phyloP scores from a whole-genome alignment of 139 green algal genomes.

The Astrephomene gubernaculifera region DNA sequence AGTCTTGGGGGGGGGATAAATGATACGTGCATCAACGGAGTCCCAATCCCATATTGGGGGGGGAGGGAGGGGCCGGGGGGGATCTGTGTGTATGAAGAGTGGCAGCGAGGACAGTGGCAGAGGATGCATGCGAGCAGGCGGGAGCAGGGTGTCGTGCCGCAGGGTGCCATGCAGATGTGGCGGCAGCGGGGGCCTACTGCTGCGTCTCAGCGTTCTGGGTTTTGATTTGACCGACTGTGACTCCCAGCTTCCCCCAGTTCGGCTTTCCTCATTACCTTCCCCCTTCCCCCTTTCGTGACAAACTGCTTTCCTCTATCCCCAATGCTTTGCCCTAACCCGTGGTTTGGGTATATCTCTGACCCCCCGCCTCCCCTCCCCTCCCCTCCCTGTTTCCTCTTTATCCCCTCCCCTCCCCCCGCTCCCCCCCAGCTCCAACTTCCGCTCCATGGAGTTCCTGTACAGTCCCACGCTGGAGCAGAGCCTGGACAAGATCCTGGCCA shows the following conservation, averaged over 20 bases:
- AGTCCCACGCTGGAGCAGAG: slow-evolving; percentile 46
- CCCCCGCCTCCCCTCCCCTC: not conserved
- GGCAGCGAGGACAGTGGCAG: not conserved
- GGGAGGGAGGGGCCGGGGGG: not conserved
- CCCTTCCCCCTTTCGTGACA: not conserved
- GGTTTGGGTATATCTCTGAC: too few species aligned
- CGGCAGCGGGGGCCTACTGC: not conserved
- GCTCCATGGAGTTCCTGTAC: slow-evolving; percentile 53
- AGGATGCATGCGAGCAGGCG: not conserved
- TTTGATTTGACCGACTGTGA: too few species aligned
- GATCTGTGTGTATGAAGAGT: not conserved
- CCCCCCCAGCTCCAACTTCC: slow-evolving; percentile 39
- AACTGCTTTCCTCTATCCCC: too few species aligned
- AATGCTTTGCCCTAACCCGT: too few species aligned
- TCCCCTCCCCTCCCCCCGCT: too few species aligned
- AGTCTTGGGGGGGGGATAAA: not conserved
- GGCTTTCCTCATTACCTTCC: not conserved
- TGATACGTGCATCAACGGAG: not conserved
- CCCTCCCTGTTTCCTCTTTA: too few species aligned
- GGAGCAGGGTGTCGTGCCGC: not conserved
- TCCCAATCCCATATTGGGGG: not conserved
- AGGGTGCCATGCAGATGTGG: not conserved
- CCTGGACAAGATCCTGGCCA: not conserved
- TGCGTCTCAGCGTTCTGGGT: too few species aligned
- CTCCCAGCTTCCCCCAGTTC: not conserved